Conservation (phyloP, 441 rosid species). For the Pelargonium fulgidum region DNA sequence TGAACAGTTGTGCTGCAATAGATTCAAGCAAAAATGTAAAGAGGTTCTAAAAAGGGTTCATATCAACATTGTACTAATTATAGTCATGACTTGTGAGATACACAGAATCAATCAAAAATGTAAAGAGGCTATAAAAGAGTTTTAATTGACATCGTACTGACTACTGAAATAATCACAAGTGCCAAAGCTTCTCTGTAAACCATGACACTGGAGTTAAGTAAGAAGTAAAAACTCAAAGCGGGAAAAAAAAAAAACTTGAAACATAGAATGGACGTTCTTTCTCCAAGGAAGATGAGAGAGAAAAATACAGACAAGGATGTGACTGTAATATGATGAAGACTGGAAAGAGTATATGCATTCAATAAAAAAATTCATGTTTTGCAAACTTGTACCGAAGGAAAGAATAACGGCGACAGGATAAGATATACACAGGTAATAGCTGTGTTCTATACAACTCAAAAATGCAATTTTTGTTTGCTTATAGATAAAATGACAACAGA, state of each 20-base stretch:
- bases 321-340: background rate
- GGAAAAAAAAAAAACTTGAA: background rate
- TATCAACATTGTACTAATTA: background rate
- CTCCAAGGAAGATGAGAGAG: background rate
- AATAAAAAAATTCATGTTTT: background rate
- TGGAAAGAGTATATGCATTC: background rate
- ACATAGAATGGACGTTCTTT: background rate
- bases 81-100: background rate
- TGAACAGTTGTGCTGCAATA: background rate
- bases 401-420: background rate
- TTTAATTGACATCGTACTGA: background rate
- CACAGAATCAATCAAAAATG: background rate
- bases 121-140: background rate
- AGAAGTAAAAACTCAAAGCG: background rate
- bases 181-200: background rate
- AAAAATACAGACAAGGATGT: background rate
- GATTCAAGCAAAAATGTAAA: background rate
- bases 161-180: background rate
- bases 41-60: background rate
- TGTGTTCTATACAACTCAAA: too few relatives aligned
- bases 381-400: background rate
- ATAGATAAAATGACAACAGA: background rate
- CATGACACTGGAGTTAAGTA: background rate
- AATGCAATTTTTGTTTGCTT: background rate
- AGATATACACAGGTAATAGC: too few relatives aligned